A percentile compares a stretch with the other conserved stretches of the same genome.
Conservation (phyloP, 139 green algal genomes). For the Coccomyxa sp. region DNA sequence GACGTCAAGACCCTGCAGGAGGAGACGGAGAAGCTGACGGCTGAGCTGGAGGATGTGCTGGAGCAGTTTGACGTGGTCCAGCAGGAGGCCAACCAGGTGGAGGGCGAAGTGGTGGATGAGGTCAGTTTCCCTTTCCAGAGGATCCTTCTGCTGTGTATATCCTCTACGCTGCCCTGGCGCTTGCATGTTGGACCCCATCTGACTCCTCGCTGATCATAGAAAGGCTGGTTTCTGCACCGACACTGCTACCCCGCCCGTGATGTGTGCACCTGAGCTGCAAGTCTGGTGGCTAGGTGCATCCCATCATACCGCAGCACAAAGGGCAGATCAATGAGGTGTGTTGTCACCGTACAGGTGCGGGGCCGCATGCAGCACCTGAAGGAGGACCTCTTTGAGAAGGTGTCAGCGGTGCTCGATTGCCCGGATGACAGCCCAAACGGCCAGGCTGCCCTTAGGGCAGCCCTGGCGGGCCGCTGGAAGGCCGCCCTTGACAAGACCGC, state of each 20-base stretch:
- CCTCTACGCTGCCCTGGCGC: too few relatives aligned
- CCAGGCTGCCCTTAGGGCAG: neutral
- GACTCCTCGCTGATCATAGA: too few relatives aligned
- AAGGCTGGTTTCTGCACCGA: too few relatives aligned
- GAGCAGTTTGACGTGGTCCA: conserved; percentile 45
- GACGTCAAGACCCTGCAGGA: conserved; percentile 38
- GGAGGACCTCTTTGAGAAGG: conserved; percentile 39
- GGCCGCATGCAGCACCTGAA: conserved; percentile 48
- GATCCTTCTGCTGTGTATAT: neutral
- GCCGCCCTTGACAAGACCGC: conserved; percentile 13
- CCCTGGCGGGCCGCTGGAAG: conserved; percentile 21
- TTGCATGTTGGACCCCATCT: too few relatives aligned
- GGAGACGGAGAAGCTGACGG: conserved; percentile 29
- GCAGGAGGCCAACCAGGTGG: conserved; percentile 31
- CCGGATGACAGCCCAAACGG: neutral
- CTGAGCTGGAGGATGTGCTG: conserved; percentile 38
- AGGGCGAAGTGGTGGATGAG: conserved; percentile 55
- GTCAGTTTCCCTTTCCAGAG: conserved; percentile 16
- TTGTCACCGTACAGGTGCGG: conserved; percentile 44
- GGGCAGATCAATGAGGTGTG: neutral
- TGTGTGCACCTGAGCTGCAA: too few relatives aligned
- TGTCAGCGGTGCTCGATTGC: conserved; percentile 16
- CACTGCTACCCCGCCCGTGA: too few relatives aligned
- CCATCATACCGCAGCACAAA: too few relatives aligned
- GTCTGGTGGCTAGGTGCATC: too few relatives aligned